Evolutionary conservation across 2,329 filamentous ascomycete genomes (phyloP), one percentile per base, ranked within the genome.

Genomic region (Beauveria bassiana): DNA sequence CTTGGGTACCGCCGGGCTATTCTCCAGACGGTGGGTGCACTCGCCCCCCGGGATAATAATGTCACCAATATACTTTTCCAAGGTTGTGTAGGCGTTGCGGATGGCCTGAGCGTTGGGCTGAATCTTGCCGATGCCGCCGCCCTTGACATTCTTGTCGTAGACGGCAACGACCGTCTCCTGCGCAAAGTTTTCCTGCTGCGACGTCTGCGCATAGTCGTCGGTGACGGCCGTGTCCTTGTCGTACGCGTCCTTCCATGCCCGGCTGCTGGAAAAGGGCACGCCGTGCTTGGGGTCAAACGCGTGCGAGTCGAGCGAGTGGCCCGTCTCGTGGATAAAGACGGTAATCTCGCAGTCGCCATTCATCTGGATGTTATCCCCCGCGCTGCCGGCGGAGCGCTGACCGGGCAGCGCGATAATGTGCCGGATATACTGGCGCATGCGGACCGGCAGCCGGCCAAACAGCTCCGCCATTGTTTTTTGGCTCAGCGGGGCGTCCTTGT

Each of bases 381-480:
- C 53, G 63, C 60, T 63, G 42, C 61, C 56, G 24, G 62, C 66
- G 10, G 64, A 64, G 24, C 57, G 53, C 52, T 58, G 63, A 24
- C 65, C 66, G n/a, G 68, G 66, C 9, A 68, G 53, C 20, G 65
- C 67, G 49, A 70, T 67, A 26, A 68, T 59, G 61, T 69, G 66
- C 24, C 66, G 64, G 22, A 72, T 62, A 47, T 65, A 68, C 38
- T 66, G 61, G 8, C 71, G 66, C 64, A 70, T 71, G 53, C 66
- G 66, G 14, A 72, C 60, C 12, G 71, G 71, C 14, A 72, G 34
- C 28, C 68, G 67, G 12, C 70, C 70, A 40, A 72, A 71, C 28
- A 69, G 59, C 46, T 68, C 66, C 14, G 68, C 64, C 65, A 73
- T 69, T 69, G 26, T 66, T 64, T 49, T 57, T 68, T 53, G 62